These are phyloP conservation scores for Ophiosphaerella herpotricha DNA, from an alignment of 2,329 filamentous ascomycete genomes.

Conservation along the genomic window DNA sequence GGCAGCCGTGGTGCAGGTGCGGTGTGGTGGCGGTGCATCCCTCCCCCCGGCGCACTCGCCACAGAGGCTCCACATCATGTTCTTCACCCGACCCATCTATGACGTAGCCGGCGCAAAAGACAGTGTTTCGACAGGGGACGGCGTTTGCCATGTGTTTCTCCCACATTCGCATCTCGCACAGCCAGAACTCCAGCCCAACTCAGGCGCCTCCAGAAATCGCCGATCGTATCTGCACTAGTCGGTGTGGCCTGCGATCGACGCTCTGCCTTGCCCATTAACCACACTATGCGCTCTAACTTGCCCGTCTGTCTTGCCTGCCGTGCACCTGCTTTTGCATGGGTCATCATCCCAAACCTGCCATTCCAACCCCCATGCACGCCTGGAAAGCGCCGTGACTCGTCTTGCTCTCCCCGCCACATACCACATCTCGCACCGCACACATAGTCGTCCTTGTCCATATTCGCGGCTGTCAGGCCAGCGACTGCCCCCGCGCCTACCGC, in stretches of 20 bases:
- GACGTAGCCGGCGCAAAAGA: neutral
- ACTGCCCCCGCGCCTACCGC: slow-evolving; percentile 1
- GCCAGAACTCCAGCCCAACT: no score
- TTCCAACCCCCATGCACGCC: neutral
- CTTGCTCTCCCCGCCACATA: slow-evolving; percentile 4
- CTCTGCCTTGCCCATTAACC: slow-evolving; percentile 20
- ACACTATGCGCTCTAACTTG: slow-evolving; percentile 1
- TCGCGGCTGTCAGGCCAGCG: slow-evolving; percentile 10
- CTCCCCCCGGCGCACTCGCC: neutral
- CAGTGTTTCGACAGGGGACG: neutral
- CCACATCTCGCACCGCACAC: neutral
- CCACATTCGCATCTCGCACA: neutral
- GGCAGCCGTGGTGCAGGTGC: no score
- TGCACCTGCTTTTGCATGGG: no score
- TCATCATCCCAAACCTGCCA: no score
- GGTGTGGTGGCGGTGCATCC: neutral
- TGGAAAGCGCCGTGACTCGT: neutral
- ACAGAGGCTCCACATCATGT: neutral
- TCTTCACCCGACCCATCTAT: neutral
- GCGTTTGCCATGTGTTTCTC: slow-evolving; percentile 1
- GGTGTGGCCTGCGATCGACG: slow-evolving; percentile 20
- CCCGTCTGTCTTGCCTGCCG: no score
- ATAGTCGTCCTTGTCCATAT: neutral
- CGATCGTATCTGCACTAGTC: slow-evolving; percentile 13
- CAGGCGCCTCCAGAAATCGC: neutral